phyloP scores from a whole-genome alignment of 352 stramenopile genomes.

The Pythium scleroteichum region DNA sequence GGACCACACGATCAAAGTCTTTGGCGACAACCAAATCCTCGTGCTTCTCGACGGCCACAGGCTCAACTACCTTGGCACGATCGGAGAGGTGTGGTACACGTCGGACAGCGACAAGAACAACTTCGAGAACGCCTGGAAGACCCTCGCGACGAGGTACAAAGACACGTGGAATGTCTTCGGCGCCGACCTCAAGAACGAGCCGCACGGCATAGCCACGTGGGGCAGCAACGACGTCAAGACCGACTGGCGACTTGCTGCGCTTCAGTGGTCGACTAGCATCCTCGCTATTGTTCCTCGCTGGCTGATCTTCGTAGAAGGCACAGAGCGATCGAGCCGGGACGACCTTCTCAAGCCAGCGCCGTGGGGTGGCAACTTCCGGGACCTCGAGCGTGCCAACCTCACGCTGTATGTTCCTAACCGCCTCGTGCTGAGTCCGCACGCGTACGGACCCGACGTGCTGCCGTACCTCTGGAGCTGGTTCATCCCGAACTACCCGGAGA shows the following conservation, averaged over 20 bases:
- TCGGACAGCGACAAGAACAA: conserved; percentile 22
- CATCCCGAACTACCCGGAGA: conserved; percentile 32
- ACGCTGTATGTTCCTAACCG: conserved; percentile 35
- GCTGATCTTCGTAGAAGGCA: conserved; percentile 60
- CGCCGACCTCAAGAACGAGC: conserved; percentile 62
- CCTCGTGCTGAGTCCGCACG: conserved; percentile 55
- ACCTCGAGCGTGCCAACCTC: not conserved
- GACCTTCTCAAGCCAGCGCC: not conserved
- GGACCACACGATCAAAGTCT: conserved; percentile 43
- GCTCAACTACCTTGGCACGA: conserved; percentile 35
- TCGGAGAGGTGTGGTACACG: conserved; percentile 51
- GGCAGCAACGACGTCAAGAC: conserved; percentile 34
- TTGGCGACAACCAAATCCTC: conserved; percentile 38
- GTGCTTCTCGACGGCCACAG: conserved; percentile 54
- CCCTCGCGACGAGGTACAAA: conserved; percentile 37
- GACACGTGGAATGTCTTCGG: conserved; percentile 49
- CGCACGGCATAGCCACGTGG: conserved; percentile 51
- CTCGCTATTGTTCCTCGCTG: conserved; percentile 36
- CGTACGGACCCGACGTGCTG: conserved; percentile 47
- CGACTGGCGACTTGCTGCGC: conserved; percentile 52
- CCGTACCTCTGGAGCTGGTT: conserved; percentile 40
- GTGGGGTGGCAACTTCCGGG: not conserved
- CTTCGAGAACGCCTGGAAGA: conserved; percentile 37
- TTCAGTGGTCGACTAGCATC: conserved; percentile 29
- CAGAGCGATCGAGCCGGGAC: conserved; percentile 15